Base-by-base conservation (phyloP, 2,329 filamentous ascomycete genomes). In the Phialophora macrospora region DNA sequence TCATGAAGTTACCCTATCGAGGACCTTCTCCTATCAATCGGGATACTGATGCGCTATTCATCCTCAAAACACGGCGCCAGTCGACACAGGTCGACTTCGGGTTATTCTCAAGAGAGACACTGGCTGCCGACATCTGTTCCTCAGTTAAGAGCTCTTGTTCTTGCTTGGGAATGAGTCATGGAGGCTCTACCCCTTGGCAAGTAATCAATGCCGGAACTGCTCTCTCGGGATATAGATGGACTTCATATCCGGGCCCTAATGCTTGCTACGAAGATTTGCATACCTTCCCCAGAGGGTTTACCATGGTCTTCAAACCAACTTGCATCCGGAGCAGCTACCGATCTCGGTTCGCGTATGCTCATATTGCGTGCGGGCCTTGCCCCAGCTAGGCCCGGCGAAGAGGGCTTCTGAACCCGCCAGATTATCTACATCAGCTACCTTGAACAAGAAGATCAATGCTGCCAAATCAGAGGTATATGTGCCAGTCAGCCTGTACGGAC, bases 11-110 rank as follows among this genome's bases (percentile, higher is more conserved):
- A 60, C 60, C 24, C 22, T 66, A 5, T 59, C 55, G 22, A 63
- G 64, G 34, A 63, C 64, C 3, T 63, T 66, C 4, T 66, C 64
- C 24, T 66, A 63, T 56, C 30, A 60, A 7, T 66, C 64, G 17
- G 60, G 55, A 5, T 60, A 60, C 24, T 60, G 38, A 63, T 22
- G 34, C 32, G 34, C 34, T 57, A 17, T 11, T n/a, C 26, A 20
- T 22, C n/a, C 24, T 30, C 12, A 3, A 55, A 28, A 32, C 20
- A 51, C 48, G 9, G 14, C 20, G 3, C 24, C 24, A 44, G 8
- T 8, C 38, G 38, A n/a, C 38, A 8, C 7, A n/a, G 17, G 38
- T 20, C 38, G 38, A n/a, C 17, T 44, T 20, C 17, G 4, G 38
- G 17, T 1, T 44, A 44, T n/a, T 8, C 12, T 44, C 14, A 8